Evolutionary conservation across 768 basidiomycete species (phyloP).

Genomic region (Mycena amicta): DNA sequence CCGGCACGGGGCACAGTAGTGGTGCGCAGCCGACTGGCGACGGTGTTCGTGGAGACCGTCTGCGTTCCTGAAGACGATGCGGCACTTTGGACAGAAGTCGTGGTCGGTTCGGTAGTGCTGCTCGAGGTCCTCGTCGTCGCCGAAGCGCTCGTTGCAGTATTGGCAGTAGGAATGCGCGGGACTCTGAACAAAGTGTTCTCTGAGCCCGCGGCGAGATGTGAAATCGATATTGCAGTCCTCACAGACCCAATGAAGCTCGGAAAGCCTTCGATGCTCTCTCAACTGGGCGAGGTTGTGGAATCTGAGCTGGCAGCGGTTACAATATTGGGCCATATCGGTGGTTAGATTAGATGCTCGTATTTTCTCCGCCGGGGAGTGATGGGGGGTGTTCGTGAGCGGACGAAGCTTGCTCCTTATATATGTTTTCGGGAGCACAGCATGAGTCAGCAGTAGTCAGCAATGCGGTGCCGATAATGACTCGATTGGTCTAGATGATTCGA

Average conservation of each 20-base stretch:
- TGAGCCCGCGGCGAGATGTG: constrained; percentile 35
- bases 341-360: background rate
- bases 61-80: constrained; percentile 42
- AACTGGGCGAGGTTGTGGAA: background rate
- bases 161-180: constrained; percentile 55
- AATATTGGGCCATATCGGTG: background rate
- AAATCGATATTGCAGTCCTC: constrained; percentile 51
- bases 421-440: background rate
- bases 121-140: constrained; percentile 32
- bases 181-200: constrained; percentile 57
- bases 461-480: too few species aligned
- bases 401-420: background rate
- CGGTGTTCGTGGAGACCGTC: constrained; percentile 50
- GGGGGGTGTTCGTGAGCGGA: background rate
- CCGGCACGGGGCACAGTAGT: constrained; percentile 50
- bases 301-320: background rate
- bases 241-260: constrained; percentile 33
- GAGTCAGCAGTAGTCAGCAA: too few species aligned
- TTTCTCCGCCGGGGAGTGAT: background rate
- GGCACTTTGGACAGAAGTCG: constrained; percentile 44
- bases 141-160: constrained; percentile 48
- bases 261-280: background rate
- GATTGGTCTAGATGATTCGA: too few species aligned
- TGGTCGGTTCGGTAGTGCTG: constrained; percentile 46
- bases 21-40: constrained; percentile 41